phyloP scores from a whole-genome alignment of 2,329 filamentous ascomycete species.

The Thelonectria olida region DNA sequence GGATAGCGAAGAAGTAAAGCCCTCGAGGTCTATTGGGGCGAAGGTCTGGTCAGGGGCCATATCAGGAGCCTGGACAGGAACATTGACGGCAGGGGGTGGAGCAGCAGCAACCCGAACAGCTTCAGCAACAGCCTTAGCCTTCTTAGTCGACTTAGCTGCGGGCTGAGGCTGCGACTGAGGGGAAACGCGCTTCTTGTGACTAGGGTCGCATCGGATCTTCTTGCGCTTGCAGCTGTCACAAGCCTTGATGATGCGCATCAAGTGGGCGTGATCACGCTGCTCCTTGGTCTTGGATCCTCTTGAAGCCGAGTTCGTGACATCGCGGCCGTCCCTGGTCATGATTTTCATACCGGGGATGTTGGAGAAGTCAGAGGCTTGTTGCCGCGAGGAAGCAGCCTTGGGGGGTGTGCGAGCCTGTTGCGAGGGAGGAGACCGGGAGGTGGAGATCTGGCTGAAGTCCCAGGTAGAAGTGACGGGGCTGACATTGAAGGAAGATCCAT shows the following conservation, averaged over 20 bases:
- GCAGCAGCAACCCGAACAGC: conserved; percentile 23
- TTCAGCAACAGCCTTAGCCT: conserved; percentile 43
- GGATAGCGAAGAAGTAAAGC: conserved; percentile 22
- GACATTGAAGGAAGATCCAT: conserved; percentile 56
- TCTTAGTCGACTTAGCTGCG: conserved; percentile 53
- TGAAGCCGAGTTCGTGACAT: conserved; percentile 70
- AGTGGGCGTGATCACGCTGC: conserved; percentile 72
- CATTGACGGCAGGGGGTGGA: neutral
- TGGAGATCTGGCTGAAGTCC: conserved; percentile 54
- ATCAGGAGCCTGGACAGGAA: conserved; percentile 10
- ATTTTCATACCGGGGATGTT: conserved; percentile 72
- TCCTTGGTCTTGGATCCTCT: conserved; percentile 73
- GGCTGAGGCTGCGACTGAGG: conserved; percentile 43
- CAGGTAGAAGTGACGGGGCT: conserved; percentile 60
- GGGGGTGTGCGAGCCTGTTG: conserved; percentile 37
- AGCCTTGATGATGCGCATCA: conserved; percentile 75
- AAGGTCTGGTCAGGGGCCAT: conserved; percentile 33
- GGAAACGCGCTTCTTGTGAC: conserved; percentile 61
- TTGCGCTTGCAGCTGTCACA: conserved; percentile 70
- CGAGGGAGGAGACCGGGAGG: conserved; percentile 44
- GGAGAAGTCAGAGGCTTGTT: conserved; percentile 56
- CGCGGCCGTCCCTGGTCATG: conserved; percentile 69
- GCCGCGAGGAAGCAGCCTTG: conserved; percentile 41
- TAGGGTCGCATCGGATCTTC: conserved; percentile 71
- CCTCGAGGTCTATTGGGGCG: conserved; percentile 34